These are phyloP conservation scores for Cladophialophora chaetospira DNA, from an alignment of 2,329 filamentous ascomycete species.

Conservation along the genomic window DNA sequence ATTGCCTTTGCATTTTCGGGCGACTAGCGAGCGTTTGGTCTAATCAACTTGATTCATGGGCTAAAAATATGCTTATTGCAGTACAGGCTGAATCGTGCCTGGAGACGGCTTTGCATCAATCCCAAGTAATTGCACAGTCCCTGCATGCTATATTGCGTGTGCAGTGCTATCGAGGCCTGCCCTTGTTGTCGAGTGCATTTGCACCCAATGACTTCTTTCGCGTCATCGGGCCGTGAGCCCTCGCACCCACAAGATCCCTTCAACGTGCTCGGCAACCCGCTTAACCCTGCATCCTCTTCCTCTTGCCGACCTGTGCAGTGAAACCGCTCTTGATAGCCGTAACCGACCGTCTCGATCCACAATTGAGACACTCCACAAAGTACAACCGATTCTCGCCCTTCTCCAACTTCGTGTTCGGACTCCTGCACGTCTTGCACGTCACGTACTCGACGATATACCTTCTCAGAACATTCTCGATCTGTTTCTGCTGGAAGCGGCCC, in stretches of 20 bases:
- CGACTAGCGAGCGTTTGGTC: no score
- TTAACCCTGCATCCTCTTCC: slow-evolving; percentile 89
- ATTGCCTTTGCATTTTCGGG: no score
- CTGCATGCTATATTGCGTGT: no score
- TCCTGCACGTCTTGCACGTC: slow-evolving; percentile 97
- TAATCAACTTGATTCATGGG: no score
- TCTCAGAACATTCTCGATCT: slow-evolving; percentile 95
- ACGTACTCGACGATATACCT: slow-evolving; percentile 90
- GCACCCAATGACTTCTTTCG: background rate
- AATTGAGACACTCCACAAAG: slow-evolving; percentile 96
- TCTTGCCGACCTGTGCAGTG: slow-evolving; percentile 98
- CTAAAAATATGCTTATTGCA: no score
- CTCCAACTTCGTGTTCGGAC: slow-evolving; percentile 91
- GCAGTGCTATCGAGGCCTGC: background rate
- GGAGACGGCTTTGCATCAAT: no score
- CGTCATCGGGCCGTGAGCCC: background rate
- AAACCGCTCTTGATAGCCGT: slow-evolving; percentile 99
- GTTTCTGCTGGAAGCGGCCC: slow-evolving; percentile 99
- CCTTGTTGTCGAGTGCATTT: background rate
- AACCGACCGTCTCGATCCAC: slow-evolving; percentile 80
- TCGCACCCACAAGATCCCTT: background rate
- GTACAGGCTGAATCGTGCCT: no score
- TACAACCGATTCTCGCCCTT: slow-evolving; percentile 99
- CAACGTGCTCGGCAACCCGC: background rate
- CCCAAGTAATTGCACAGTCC: no score